Evolutionary conservation across 2,329 filamentous ascomycete genomes (phyloP), one percentile per base, ranked within the genome.

Genomic region (Colletotrichum sansevieriae): DNA sequence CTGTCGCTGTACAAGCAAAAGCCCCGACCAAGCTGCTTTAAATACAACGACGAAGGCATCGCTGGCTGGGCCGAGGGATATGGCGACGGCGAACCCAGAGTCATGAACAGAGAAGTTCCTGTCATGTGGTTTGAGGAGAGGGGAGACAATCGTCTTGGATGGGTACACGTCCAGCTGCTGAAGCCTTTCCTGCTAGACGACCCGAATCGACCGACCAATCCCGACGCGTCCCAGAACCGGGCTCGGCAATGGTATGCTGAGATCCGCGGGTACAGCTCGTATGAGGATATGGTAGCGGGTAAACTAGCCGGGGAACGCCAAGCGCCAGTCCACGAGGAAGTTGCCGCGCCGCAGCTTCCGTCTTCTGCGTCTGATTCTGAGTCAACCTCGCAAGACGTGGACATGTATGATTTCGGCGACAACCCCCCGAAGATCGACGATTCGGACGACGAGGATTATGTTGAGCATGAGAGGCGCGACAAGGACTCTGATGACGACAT

Each of bases 371-470:
- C 65, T 6, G 65, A 65, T 15, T 65, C 65, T 13, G 62, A 68
- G 9, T 59, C 55, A 22, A 22, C 49, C 2, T 29, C 56, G 4
- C 62, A 56, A 12, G 65, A 68, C 35, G 62, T 59, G 5, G 55
- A 68, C 18, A 68, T 65, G 65, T 68, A 65, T 25, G 62, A 68
- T 22, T 68, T 68, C 59, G 65, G 61, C 29, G 65, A 65, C 61
- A 68, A 68, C 0, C 78, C 77, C 2, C 60, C 43, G 4, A 65
- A 76, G 11, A 39, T 60, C 3, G 55, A 70, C 39, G 70, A 70
- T 44, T 70, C 67, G 11, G 67, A 67, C 2, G 70, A 71, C 11
- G 52, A 58, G 22, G 67, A 63, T 18, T 70, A 67, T 39, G 49
- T 62, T 2, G 66, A 70, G 15, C 5, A 20, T 11, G 54, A 37